Percentiles rank a stretch among this genome's conserved stretches.
Conservation (phyloP, 2,329 filamentous ascomycete genomes). For the Trichocomaceae sp. region DNA sequence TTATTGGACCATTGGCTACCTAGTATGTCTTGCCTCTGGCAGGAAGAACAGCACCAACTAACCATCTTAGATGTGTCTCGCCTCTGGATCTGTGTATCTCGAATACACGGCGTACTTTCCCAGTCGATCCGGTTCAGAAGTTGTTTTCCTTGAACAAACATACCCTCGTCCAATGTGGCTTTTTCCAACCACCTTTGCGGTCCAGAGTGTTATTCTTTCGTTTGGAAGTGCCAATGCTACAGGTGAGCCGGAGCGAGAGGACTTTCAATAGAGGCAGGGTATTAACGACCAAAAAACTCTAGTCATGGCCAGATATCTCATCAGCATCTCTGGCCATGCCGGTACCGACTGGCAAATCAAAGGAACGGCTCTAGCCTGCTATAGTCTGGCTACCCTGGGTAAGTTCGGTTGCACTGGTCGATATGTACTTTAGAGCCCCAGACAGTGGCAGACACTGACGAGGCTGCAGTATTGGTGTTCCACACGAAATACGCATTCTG, state of each 20-base stretch:
- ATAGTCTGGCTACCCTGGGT: neutral
- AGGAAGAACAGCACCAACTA: no score
- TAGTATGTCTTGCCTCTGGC: constrained; percentile 22
- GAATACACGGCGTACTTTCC: constrained; percentile 61
- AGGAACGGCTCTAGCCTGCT: constrained; percentile 25
- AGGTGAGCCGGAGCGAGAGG: constrained; percentile 16
- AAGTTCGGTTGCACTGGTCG: no score
- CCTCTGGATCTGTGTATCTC: constrained; percentile 45
- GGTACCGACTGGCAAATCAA: constrained; percentile 18
- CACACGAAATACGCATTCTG: constrained; percentile 54
- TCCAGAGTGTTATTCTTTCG: constrained; percentile 57
- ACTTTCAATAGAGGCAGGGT: constrained; percentile 25
- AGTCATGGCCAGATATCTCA: constrained; percentile 21
- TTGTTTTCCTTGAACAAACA: constrained; percentile 62
- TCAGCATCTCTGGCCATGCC: constrained; percentile 19
- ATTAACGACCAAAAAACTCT: constrained; percentile 3
- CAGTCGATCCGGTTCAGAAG: constrained; percentile 58
- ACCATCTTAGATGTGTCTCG: constrained; percentile 32
- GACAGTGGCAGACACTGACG: no score
- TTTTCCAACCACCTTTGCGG: constrained; percentile 58
- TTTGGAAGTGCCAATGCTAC: constrained; percentile 62
- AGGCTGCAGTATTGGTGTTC: constrained; percentile 37
- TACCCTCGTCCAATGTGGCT: constrained; percentile 59
- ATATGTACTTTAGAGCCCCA: no score
- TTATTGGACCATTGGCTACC: constrained; percentile 59